Percentiles rank a stretch among this genome's conserved stretches.
Conservation (phyloP, 805 yeast genomes). For the Candida sonorensis region DNA sequence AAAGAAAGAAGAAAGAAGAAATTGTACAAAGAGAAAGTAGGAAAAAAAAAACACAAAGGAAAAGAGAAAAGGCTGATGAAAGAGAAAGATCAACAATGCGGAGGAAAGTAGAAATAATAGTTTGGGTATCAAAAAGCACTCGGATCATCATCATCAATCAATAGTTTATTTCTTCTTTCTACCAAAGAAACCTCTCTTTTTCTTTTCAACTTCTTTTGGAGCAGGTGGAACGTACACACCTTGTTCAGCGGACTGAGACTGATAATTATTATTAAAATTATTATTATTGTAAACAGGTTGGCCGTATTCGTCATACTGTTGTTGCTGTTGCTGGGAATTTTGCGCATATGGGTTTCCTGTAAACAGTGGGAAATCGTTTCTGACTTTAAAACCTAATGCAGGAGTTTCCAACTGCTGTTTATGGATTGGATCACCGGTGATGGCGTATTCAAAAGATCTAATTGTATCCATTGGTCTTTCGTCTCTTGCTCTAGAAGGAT, state of each 20-base stretch:
- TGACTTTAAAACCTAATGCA: slow-evolving; percentile 77
- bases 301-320: slow-evolving; percentile 29
- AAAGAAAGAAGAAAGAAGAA: no score
- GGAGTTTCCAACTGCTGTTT: slow-evolving; percentile 77
- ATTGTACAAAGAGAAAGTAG: no score
- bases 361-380: slow-evolving; percentile 66
- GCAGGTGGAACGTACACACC: slow-evolving; percentile 44
- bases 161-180: slow-evolving; percentile 32
- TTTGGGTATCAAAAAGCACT: neutral
- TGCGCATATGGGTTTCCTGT: slow-evolving; percentile 32
- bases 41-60: no score
- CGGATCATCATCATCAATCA: neutral
- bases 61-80: no score
- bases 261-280: slow-evolving; percentile 13
- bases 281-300: slow-evolving; percentile 29
- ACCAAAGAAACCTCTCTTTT: slow-evolving; percentile 78
- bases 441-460: slow-evolving; percentile 86
- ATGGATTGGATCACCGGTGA: slow-evolving; percentile 79
- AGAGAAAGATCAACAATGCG: no score
- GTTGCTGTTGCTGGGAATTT: slow-evolving; percentile 20
- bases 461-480: slow-evolving; percentile 97
- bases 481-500: slow-evolving; percentile 88
- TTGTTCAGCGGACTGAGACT: slow-evolving; percentile 16
- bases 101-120: neutral
- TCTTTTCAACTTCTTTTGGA: slow-evolving; percentile 45